Evolutionary conservation across 2,329 filamentous ascomycete species (phyloP).

Genomic region (Periglandula ipomoeae): DNA sequence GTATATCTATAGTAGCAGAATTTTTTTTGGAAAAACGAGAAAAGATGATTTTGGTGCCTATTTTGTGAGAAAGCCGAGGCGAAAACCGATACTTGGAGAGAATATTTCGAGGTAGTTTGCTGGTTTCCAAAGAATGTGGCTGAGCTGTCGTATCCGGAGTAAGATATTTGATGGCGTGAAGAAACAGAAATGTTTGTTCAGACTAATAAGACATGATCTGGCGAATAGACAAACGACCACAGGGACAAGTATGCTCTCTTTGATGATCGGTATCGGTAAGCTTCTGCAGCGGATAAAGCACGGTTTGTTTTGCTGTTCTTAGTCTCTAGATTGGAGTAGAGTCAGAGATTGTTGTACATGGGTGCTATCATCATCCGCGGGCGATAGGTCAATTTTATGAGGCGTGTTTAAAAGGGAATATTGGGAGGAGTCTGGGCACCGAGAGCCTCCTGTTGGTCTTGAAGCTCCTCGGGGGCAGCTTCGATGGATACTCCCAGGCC

Average conservation of each 20-base stretch:
- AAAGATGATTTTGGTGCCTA: not conserved
- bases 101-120: not conserved
- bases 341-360: constrained; percentile 10
- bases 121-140: not conserved
- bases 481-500: constrained; percentile 91
- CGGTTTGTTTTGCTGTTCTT: constrained; percentile 2
- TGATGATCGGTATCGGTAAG: not conserved
- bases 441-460: constrained; percentile 67
- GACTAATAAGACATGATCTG: not conserved
- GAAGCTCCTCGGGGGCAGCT: constrained; percentile 72
- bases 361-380: constrained; percentile 11
- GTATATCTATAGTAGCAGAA: not conserved
- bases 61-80: not conserved
- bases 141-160: not conserved
- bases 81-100: not conserved
- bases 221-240: not conserved
- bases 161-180: not conserved
- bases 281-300: not conserved
- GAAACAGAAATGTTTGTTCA: not conserved
- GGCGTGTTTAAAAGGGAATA: constrained; percentile 53
- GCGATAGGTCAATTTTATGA: not conserved
- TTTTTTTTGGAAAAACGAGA: not conserved
- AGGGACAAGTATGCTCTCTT: not conserved
- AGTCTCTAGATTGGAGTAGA: constrained; percentile 15
- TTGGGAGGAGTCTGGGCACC: constrained; percentile 42